Conservation (phyloP, 2,329 filamentous ascomycete genomes). For the Fusarium sp. region DNA sequence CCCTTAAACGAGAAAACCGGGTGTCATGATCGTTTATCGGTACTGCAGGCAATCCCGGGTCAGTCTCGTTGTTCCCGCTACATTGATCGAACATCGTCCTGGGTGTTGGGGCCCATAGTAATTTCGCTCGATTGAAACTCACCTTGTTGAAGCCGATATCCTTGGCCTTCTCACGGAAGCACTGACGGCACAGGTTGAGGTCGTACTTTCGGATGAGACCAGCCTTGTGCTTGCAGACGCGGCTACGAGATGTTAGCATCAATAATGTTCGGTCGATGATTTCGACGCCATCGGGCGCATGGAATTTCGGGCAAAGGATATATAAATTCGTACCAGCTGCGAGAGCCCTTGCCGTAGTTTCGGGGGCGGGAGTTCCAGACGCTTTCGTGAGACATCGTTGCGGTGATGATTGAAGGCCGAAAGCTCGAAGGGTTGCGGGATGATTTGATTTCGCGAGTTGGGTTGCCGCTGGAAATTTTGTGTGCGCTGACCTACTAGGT, state of each 20-base stretch:
- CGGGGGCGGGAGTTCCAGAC: conserved; percentile 99
- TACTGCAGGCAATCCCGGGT: conserved; percentile 46
- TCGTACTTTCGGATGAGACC: conserved; percentile 99
- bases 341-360: conserved; percentile 96
- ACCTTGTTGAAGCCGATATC: conserved; percentile 82
- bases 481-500: conserved; percentile 51
- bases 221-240: conserved; percentile 88
- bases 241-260: conserved; percentile 59
- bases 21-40: conserved; percentile 52
- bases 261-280: conserved; percentile 13
- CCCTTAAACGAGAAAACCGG: conserved; percentile 44
- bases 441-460: conserved; percentile 50
- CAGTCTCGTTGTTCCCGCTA: conserved; percentile 18
- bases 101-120: not conserved
- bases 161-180: conserved; percentile 79
- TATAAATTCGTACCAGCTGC: conserved; percentile 80
- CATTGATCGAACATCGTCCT: not conserved
- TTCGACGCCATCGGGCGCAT: conserved; percentile 4
- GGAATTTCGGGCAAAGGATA: conserved; percentile 9
- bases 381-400: conserved; percentile 82
- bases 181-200: conserved; percentile 87
- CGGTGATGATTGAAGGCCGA: conserved; percentile 52
- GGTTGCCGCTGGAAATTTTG: conserved; percentile 54
- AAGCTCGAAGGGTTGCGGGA: conserved; percentile 47
- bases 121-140: conserved; percentile 43